Conservation (phyloP, 345 rosid genomes). For the Eucalyptus coolabah region DNA sequence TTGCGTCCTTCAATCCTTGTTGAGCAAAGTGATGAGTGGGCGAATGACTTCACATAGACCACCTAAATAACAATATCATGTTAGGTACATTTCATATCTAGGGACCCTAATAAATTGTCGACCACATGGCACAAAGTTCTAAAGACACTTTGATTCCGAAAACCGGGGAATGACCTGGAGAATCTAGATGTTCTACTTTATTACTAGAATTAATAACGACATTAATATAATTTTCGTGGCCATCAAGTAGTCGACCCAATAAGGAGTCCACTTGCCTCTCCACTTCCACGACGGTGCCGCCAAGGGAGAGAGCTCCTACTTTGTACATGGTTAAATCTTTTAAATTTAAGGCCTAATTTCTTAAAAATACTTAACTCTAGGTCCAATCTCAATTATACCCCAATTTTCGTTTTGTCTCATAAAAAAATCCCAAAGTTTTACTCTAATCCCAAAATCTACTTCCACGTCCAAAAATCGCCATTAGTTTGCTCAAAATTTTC, state of each 20-base stretch:
- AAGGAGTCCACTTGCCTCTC: background rate
- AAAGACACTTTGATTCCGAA: background rate
- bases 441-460: background rate
- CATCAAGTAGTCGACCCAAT: background rate
- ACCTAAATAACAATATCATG: background rate
- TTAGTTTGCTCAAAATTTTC: background rate
- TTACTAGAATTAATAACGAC: background rate
- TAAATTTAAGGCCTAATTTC: background rate
- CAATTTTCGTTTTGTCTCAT: background rate
- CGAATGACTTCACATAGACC: background rate
- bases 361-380: background rate
- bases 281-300: background rate
- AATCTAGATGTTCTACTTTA: background rate
- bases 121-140: background rate
- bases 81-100: background rate
- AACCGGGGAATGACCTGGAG: background rate
- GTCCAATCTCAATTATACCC: background rate
- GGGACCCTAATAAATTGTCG: background rate
- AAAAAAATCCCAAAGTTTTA: no score
- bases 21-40: background rate
- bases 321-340: background rate
- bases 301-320: background rate
- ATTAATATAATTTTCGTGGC: background rate
- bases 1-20: background rate
- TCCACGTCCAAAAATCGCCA: background rate